Evolutionary conservation across 129 eudicot genomes (phyloP), one percentile per base, ranked within the genome.

Genomic region (sunflower (Helianthus annuus)): DNA sequence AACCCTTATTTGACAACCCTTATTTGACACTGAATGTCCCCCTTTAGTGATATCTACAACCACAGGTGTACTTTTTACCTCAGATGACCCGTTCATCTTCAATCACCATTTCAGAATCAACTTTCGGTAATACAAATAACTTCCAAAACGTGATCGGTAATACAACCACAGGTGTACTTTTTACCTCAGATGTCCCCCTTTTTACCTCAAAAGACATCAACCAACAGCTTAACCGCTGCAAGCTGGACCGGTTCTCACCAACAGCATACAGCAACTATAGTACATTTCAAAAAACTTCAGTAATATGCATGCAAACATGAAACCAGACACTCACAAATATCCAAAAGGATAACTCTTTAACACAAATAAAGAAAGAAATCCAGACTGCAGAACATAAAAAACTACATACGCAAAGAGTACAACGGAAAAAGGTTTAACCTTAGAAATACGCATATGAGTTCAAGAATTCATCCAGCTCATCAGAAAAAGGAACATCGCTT

Each of bases 201-300:
- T n/a, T n/a, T n/a, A n/a, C n/a, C n/a, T n/a, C n/a, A 19, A 19
- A 19, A 19, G 22, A 81, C 69, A 81, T 74, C 86, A 85, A 78
- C 79, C 85, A 80, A 81, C 95, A 85, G 83, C 95, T 80, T 68
- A 84, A 75, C 88, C 69, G 89, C 88, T 78, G 78, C 88, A 83
- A 80, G 89, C 88, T 78, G 78, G 86, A 83, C 75, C 85, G 74
- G 63, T 81, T 79, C 78, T 66, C 71, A 64, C 78, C 86, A 73
- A 74, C 91, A 63, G 69, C 77, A 46, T 46, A 75, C 72, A 79
- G 89, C 89, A 67, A 83, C 86, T 81, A 81, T 67, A 76, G 76
- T 64, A 63, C 89, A 80, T 78, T 80, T 76, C 49, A 72, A 69
- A 71, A 66, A 75, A 66, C 29, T 78, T 81, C 80, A 81, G 81